These are phyloP conservation scores for Aspergillus taichungensis DNA, from an alignment of 495 filamentous ascomycete species.

Conservation along the genomic window DNA sequence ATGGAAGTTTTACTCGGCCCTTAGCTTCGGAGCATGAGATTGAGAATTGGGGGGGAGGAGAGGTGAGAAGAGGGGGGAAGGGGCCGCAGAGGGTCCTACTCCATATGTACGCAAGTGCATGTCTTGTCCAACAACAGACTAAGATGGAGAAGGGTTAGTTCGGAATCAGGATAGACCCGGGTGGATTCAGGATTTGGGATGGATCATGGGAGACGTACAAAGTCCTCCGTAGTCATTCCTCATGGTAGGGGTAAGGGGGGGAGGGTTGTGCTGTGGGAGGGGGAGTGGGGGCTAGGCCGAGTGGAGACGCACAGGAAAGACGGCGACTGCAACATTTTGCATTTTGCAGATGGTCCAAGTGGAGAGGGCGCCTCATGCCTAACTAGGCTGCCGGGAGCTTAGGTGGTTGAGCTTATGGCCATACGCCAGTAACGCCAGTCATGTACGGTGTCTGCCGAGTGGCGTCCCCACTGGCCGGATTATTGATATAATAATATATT, in stretches of 20 bases:
- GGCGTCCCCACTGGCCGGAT: constrained; percentile 12
- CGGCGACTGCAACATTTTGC: constrained; percentile 14
- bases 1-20: no score
- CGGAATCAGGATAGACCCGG: no score
- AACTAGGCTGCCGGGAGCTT: constrained; percentile 20
- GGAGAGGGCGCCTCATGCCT: constrained; percentile 19
- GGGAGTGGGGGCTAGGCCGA: neutral
- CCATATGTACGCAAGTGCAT: constrained; percentile 13
- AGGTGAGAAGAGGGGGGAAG: neutral
- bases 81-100: constrained; percentile 12
- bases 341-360: constrained; percentile 11
- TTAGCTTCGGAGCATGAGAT: no score
- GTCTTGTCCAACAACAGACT: constrained; percentile 9
- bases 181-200: no score
- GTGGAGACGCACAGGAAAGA: neutral
- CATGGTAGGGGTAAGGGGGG: neutral
- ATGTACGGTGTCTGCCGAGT: constrained; percentile 9
- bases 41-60: no score
- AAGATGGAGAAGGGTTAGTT: constrained; percentile 4
- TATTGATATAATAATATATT: constrained; percentile 14
- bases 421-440: constrained; percentile 19
- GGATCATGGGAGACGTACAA: no score
- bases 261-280: neutral
- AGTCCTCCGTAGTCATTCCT: no score
- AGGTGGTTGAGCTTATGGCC: constrained; percentile 19